Base-by-base conservation (phyloP, 768 basidiomycete genomes). In the Amylocystis lapponica region DNA sequence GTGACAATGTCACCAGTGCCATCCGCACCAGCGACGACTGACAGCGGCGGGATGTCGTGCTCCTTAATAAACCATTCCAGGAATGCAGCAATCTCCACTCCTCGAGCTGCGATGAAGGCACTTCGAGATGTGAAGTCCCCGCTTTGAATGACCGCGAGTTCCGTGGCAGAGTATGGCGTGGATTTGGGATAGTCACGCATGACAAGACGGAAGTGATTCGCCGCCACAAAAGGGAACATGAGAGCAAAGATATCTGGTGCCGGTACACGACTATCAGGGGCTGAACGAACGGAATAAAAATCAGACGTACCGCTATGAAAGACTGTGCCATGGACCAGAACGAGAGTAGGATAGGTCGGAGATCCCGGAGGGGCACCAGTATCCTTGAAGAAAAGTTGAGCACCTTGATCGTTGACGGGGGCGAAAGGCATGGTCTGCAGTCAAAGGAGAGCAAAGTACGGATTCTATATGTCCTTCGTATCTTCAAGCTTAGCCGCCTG, bases 141-240 rank as follows among this genome's bases (percentile, higher is more conserved):
- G 19, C 55, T 29, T 12, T 31, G 9, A 3, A 57, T 23, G 0
- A 52, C 44, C 4, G 31, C 27, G 5, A 65, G 50, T 33, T 70
- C 69, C 5, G 47, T 42, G 8, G 47, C 26, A 2, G 60, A 50
- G 48, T 59, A 62, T 1, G 60, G 58, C 1, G 67, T 65, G 1
- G 71, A 70, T 8, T 63, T 60, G 7, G 60, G 56, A 39, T 66
- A 70, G 27, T 60, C 57, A 1, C 69, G 60, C 26, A 68, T 59
- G 22, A 72, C 60, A 31, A 71, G 38, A 0, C 70, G 65, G 5
- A 66, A 31, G 19, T 60, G 59, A 36, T 57, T 47, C 0, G 43
- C 20, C 0, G 49, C 22, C 1, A 65, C 63, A 7, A 55, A 30
- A 4, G 54, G 45, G 16, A 61, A 34, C 12, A 68, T 38, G 31